Percentiles rank a stretch among this genome's conserved stretches.
Evolutionary conservation across 2,329 filamentous ascomycete genomes (phyloP).

Genomic region (Zalaria obscura): DNA sequence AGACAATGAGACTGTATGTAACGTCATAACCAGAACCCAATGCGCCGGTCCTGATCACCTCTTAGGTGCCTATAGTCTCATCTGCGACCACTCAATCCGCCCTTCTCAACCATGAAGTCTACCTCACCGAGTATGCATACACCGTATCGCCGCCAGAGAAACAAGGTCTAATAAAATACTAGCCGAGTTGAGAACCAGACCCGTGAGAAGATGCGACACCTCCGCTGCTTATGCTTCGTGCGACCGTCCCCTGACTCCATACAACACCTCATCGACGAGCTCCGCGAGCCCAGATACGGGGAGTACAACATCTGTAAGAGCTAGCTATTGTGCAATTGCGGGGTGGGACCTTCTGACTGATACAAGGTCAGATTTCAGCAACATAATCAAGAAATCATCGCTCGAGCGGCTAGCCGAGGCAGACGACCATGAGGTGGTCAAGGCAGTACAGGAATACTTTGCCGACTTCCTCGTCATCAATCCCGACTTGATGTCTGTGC

Average conservation of each 20-base stretch:
- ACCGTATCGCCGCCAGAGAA: constrained; percentile 2
- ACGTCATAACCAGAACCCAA: neutral
- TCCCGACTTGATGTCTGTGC: constrained; percentile 77
- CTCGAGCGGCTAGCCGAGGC: constrained; percentile 89
- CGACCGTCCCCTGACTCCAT: constrained; percentile 86
- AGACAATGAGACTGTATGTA: constrained; percentile 72
- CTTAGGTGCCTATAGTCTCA: constrained; percentile 72
- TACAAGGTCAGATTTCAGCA: constrained; percentile 60
- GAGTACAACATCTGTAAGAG: constrained; percentile 73
- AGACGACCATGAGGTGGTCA: constrained; percentile 94
- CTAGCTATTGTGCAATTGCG: neutral
- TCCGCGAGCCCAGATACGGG: constrained; percentile 90
- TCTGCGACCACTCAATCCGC: constrained; percentile 92
- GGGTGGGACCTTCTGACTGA: constrained; percentile 16
- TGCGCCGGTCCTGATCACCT: constrained; percentile 9
- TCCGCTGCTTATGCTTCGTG: constrained; percentile 85
- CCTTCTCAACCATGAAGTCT: constrained; percentile 90
- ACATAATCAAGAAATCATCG: constrained; percentile 91
- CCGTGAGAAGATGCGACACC: constrained; percentile 94
- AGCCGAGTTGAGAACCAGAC: constrained; percentile 72
- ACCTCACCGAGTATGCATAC: constrained; percentile 62
- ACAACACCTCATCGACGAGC: constrained; percentile 85
- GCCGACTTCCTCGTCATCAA: constrained; percentile 94
- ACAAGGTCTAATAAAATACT: neutral
- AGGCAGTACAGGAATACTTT: constrained; percentile 87